A percentile compares a stretch with the other conserved stretches of the same genome.
Conservation (phyloP, 441 rosid species). For the Kokia cookei region DNA sequence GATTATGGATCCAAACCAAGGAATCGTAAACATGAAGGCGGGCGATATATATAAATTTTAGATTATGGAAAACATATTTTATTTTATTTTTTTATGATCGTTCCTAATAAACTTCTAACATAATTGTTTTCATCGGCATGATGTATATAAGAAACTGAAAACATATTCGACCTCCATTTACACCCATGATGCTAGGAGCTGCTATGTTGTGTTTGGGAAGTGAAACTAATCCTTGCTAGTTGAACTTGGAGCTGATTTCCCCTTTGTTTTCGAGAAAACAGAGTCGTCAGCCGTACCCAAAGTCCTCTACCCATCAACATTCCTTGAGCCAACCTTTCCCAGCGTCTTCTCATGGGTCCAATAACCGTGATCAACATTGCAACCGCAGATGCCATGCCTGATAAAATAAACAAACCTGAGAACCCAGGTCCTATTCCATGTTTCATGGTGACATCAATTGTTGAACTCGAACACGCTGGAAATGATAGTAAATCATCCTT, state of each 20-base stretch:
- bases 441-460: neutral
- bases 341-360: neutral
- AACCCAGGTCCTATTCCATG: constrained; percentile 9
- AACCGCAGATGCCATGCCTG: constrained; percentile 6
- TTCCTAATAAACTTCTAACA: no score
- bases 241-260: neutral
- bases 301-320: neutral
- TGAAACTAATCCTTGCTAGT: neutral
- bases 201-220: neutral
- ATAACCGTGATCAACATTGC: constrained; percentile 4
- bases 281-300: neutral
- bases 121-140: no score
- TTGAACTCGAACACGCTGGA: constrained; percentile 6
- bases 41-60: no score
- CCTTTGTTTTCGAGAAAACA: neutral
- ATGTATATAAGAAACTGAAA: no score
- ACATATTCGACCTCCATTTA: no score
- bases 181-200: neutral
- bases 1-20: no score
- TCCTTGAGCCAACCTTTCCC: neutral
- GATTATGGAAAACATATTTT: no score
- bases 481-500: neutral
- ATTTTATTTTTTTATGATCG: no score
- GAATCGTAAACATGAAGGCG: no score
- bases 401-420: constrained; percentile 9